Conservation (phyloP, 1,139 yeast genomes). For the Diutina siamensis region DNA sequence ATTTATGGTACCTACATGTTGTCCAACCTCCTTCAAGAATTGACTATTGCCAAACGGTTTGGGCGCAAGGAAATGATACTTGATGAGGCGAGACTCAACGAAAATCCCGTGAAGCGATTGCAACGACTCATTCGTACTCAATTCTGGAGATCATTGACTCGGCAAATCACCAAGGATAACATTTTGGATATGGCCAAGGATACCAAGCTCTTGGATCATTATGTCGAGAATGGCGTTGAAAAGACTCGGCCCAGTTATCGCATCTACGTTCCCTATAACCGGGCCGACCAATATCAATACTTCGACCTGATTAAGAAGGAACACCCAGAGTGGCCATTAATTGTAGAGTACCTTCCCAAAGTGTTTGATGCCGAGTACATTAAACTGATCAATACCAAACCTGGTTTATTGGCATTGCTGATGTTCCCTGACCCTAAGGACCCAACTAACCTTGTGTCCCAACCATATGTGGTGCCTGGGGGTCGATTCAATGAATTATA, state of each 20-base stretch:
- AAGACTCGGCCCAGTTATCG: slow-evolving; percentile 43
- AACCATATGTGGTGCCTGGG: slow-evolving; percentile 93
- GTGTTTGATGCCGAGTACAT: slow-evolving; percentile 59
- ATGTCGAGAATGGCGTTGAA: slow-evolving; percentile 23
- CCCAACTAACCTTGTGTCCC: slow-evolving; percentile 44
- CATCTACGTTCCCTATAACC: slow-evolving; percentile 63
- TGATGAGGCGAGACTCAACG: slow-evolving; percentile 76
- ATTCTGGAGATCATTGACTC: slow-evolving; percentile 75
- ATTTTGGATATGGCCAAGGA: slow-evolving; percentile 68
- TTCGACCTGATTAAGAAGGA: slow-evolving; percentile 42
- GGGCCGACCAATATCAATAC: slow-evolving; percentile 65
- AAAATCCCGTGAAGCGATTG: slow-evolving; percentile 77
- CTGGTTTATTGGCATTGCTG: slow-evolving; percentile 81
- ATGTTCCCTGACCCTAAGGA: slow-evolving; percentile 42
- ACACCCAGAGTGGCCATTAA: slow-evolving; percentile 50
- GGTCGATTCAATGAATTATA: slow-evolving; percentile 93
- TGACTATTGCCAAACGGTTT: slow-evolving; percentile 73
- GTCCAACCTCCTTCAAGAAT: slow-evolving; percentile 77
- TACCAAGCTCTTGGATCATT: slow-evolving; percentile 59
- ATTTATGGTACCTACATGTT: slow-evolving; percentile 88
- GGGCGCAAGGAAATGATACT: slow-evolving; percentile 70
- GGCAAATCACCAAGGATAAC: slow-evolving; percentile 53
- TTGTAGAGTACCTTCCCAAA: slow-evolving; percentile 63
- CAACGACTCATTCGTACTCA: slow-evolving; percentile 62
- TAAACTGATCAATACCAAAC: slow-evolving; percentile 64